Percentiles rank a stretch among this genome's conserved stretches.
Conservation (phyloP, 495 filamentous ascomycete genomes). For the Apiosordaria backusii region DNA sequence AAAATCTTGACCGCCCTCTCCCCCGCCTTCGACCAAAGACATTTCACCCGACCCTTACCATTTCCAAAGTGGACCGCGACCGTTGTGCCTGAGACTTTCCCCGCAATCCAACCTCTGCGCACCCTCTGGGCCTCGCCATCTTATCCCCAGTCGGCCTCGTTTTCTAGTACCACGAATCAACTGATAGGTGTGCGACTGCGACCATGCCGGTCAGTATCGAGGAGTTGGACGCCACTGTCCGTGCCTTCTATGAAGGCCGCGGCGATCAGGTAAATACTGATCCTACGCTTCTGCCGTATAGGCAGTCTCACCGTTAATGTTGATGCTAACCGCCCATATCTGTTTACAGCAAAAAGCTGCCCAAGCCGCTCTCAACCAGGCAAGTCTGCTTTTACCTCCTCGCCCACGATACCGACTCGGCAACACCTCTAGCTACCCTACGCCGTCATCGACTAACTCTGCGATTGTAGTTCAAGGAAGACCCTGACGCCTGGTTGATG, state of each 20-base stretch:
- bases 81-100: slow-evolving; percentile 1
- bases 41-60: neutral
- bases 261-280: slow-evolving; percentile 70
- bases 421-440: neutral
- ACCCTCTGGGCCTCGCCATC: neutral
- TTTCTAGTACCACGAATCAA: neutral
- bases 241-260: slow-evolving; percentile 92
- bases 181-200: slow-evolving; percentile 29
- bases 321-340: slow-evolving; percentile 29
- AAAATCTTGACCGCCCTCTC: slow-evolving; percentile 20
- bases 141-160: neutral
- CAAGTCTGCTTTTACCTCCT: slow-evolving; percentile 39
- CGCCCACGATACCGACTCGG: neutral
- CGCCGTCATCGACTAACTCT: slow-evolving; percentile 13
- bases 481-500: slow-evolving; percentile 94
- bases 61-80: neutral
- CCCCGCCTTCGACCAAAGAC: neutral
- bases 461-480: slow-evolving; percentile 83
- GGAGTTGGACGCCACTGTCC: slow-evolving; percentile 94
- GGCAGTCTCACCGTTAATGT: slow-evolving; percentile 7
- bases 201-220: slow-evolving; percentile 64
- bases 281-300: neutral
- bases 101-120: neutral
- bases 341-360: slow-evolving; percentile 89
- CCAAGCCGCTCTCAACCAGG: slow-evolving; percentile 90